Evolutionary conservation across 345 rosid genomes (phyloP).

Genomic region (Melaleuca quinquenervia): DNA sequence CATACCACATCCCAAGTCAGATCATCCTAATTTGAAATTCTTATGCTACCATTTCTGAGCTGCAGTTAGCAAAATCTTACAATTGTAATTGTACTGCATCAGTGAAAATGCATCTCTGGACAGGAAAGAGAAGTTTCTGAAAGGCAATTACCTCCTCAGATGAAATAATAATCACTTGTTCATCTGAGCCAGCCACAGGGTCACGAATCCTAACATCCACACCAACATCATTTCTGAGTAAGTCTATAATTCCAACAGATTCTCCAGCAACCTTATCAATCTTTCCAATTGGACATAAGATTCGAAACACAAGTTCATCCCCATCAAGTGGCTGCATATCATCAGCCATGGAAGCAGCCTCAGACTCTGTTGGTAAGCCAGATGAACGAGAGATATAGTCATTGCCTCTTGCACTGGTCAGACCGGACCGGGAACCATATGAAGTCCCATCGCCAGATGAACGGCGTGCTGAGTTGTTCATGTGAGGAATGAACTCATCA

Average conservation of each 20-base stretch:
- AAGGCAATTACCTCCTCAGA: conserved; percentile 73
- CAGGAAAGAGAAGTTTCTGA: not conserved
- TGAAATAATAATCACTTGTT: conserved; percentile 71
- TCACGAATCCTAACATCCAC: conserved; percentile 80
- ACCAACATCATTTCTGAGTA: conserved; percentile 86
- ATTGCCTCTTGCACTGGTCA: conserved; percentile 35
- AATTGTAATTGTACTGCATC: not conserved
- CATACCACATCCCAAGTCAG: not conserved
- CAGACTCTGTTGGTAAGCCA: conserved; percentile 35
- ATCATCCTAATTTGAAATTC: not conserved
- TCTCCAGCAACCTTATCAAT: conserved; percentile 63
- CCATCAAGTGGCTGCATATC: conserved; percentile 37
- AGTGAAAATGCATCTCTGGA: not conserved
- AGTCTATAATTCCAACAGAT: conserved; percentile 59
- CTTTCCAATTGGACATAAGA: conserved; percentile 87
- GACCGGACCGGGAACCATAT: conserved; percentile 42
- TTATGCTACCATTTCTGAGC: not conserved
- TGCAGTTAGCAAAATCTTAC: not conserved
- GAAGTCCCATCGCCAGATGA: conserved; percentile 40
- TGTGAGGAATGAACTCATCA: conserved; percentile 66
- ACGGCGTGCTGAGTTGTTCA: conserved; percentile 38
- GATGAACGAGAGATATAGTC: conserved; percentile 46
- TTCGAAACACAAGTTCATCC: conserved; percentile 83
- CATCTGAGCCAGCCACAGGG: conserved; percentile 79
- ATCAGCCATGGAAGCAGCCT: conserved; percentile 38